These are phyloP conservation scores for Hemileccinum rubropunctum DNA, from an alignment of 768 basidiomycete species.

Conservation along the genomic window DNA sequence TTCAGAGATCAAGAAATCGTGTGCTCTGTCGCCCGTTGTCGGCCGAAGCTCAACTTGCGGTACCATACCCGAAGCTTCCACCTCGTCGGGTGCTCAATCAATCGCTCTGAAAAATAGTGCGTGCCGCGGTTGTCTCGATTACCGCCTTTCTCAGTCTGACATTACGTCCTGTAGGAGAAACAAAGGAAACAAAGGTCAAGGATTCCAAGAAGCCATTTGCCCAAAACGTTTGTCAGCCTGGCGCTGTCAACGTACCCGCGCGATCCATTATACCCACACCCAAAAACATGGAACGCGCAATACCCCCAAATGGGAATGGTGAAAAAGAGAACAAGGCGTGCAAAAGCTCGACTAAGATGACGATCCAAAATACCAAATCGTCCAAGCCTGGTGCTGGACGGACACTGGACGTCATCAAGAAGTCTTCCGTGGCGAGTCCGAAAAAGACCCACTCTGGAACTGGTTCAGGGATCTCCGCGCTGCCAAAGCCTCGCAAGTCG, in stretches of 20 bases:
- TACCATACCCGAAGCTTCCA: not conserved
- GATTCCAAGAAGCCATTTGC: constrained; percentile 2
- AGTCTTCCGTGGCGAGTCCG: constrained; percentile 2
- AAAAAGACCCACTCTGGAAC: constrained; percentile 3
- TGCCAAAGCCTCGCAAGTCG: constrained; percentile 7
- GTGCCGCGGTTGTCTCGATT: not conserved
- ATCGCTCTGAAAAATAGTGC: constrained; percentile 4
- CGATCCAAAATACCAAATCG: not conserved
- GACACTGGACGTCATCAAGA: not conserved
- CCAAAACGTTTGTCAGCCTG: constrained; percentile 2
- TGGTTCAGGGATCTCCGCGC: constrained; percentile 5
- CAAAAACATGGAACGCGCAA: not conserved
- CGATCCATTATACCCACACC: constrained; percentile 3
- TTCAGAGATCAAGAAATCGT: not conserved
- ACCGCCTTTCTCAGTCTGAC: not conserved
- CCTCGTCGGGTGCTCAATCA: not conserved
- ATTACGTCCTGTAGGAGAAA: not conserved
- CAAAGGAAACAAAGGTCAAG: not conserved
- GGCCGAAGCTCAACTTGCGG: not conserved
- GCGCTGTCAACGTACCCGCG: constrained; percentile 8
- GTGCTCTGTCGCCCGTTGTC: not conserved
- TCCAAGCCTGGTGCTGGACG: constrained; percentile 5
- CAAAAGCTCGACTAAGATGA: not conserved
- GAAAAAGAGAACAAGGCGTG: constrained; percentile 12
- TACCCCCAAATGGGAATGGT: constrained; percentile 2